Evolutionary conservation across 805 yeast species (phyloP), one percentile per base, ranked within the genome.

Genomic region (Pichia sporocuriosa): DNA sequence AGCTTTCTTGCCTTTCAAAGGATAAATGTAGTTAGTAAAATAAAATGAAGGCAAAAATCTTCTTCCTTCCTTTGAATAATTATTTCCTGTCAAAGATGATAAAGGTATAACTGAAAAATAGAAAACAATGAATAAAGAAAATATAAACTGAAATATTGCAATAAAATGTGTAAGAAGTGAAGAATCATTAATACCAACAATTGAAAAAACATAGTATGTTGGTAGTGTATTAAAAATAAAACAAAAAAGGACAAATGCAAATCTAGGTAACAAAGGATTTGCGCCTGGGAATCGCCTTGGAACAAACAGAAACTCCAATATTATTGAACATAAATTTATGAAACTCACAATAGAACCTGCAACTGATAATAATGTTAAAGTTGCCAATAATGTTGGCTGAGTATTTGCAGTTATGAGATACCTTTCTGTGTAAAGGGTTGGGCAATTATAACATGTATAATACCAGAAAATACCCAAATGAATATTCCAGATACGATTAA

Each of bases 281-380:
- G 87, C 78, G 0, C 93, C 94, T 0, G 84, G 75, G 79, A 82
- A 83, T 32, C 66, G 64, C 46, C 93, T 65, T 5, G 95, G 93
- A 23, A 84, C 81, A 58, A 79, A 83, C 0, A 63, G 37, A 32
- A 67, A 64, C 57, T 85, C 94, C 25, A 75, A 67, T 0, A 77
- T 1, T 0, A 81, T 65, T 0, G 86, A 79, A 2, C 72, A 2
- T 1, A 84, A 51, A 43, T 79, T 77, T 21, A 83, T 70, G 1
- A 77, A 32, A 5, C 79, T 70, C 1, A 84, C 77, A 6, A 81
- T 57, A 0, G 77, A 64, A 0, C 94, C 94, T 7, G 86, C 85
- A 2, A 84, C 47, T 0, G 93, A 73, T 59, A 83, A 69, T 0
- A 77, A 72, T 0, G 87, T 67, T 19, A 81, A 55, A 15, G 68